phyloP scores from a whole-genome alignment of 2,329 filamentous ascomycete genomes.

The Arachnomyces sp. region DNA sequence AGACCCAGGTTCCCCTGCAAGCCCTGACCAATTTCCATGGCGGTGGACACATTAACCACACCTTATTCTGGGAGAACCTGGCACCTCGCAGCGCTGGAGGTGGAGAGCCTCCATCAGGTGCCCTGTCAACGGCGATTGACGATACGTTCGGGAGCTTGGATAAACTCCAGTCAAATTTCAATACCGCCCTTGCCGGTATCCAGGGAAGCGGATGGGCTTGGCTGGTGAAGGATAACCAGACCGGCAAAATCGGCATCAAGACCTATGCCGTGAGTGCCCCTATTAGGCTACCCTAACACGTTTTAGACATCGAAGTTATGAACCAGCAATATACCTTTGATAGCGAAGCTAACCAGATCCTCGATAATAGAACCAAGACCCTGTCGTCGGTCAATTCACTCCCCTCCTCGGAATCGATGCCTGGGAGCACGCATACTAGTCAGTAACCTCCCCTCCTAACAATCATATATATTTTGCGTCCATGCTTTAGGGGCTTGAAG shows the following conservation, averaged over 20 bases:
- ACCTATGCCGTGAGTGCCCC: conserved; percentile 52
- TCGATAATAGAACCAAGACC: conserved; percentile 66
- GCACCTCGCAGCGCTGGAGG: conserved; percentile 55
- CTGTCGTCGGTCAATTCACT: conserved; percentile 72
- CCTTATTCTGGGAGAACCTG: conserved; percentile 61
- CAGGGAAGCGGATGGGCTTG: conserved; percentile 60
- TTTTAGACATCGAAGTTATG: no score
- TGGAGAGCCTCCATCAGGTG: conserved; percentile 54
- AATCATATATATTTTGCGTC: background rate
- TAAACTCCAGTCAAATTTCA: conserved; percentile 56
- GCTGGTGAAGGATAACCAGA: conserved; percentile 56
- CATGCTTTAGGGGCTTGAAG: background rate
- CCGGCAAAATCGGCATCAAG: conserved; percentile 49
- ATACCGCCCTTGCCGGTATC: conserved; percentile 56
- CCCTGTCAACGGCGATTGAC: conserved; percentile 52
- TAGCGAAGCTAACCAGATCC: background rate
- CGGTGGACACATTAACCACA: conserved; percentile 57
- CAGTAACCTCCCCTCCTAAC: conserved; percentile 23
- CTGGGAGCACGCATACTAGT: conserved; percentile 94
- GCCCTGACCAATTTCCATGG: conserved; percentile 59
- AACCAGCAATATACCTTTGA: no score
- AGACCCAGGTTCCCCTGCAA: conserved; percentile 52
- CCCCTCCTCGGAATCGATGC: conserved; percentile 86
- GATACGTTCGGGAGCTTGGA: conserved; percentile 52
- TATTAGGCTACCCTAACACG: background rate